A percentile compares a stretch with the other conserved stretches of the same genome.
These are phyloP conservation scores for Calocybe indica DNA, from an alignment of 768 basidiomycete species.

Conservation along the genomic window DNA sequence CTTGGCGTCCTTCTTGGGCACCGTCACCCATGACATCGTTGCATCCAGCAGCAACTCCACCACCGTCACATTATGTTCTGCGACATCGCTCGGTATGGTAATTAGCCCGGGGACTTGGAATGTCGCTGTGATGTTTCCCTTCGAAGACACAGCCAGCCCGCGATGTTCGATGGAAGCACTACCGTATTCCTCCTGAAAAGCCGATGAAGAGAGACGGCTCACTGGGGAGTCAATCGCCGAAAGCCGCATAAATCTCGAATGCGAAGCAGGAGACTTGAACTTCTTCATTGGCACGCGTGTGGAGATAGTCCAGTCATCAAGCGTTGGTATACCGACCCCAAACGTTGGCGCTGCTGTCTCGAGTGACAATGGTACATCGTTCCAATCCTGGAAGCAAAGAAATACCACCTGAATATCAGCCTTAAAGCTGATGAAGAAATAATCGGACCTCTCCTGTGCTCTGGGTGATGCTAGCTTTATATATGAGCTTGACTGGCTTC, in stretches of 20 bases:
- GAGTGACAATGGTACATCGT: constrained; percentile 32
- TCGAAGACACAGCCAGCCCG: constrained; percentile 23
- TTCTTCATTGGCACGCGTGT: neutral
- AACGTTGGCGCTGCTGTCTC: constrained; percentile 38
- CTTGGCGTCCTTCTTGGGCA: constrained; percentile 31
- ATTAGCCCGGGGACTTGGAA: constrained; percentile 36
- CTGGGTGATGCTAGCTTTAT: constrained; percentile 36
- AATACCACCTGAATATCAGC: neutral
- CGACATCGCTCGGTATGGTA: constrained; percentile 33
- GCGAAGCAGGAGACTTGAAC: neutral
- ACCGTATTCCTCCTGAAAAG: neutral
- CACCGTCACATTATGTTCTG: constrained; percentile 36
- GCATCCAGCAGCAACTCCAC: constrained; percentile 29
- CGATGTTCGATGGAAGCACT: constrained; percentile 10
- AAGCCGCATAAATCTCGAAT: neutral
- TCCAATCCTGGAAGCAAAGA: constrained; percentile 18
- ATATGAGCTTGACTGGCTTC: constrained; percentile 29
- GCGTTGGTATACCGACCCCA: constrained; percentile 27
- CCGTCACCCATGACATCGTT: constrained; percentile 34
- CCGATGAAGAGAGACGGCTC: neutral
- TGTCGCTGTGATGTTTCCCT: constrained; percentile 32
- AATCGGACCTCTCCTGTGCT: constrained; percentile 33
- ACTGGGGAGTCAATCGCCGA: neutral
- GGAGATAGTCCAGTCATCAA: constrained; percentile 30
- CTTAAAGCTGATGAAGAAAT: neutral